A percentile compares a stretch with the other conserved stretches of the same genome.
These are phyloP conservation scores for Rhizopogon roseolus DNA, from an alignment of 768 basidiomycete genomes.

Conservation along the genomic window DNA sequence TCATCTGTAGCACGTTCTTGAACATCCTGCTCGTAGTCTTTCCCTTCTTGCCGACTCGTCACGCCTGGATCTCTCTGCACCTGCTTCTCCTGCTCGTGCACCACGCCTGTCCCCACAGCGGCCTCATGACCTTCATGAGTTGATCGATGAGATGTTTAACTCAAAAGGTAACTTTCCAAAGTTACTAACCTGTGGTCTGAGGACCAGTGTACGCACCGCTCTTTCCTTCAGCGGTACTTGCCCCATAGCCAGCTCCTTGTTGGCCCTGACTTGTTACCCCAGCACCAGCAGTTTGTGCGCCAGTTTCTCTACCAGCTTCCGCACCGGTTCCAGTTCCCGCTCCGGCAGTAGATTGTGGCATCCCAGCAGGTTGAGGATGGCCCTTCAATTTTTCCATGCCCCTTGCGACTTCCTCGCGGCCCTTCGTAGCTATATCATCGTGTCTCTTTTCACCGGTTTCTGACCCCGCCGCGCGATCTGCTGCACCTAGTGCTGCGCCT, in stretches of 20 bases:
- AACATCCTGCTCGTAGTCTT: background rate
- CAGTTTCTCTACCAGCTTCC: background rate
- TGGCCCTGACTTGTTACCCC: background rate
- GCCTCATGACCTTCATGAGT: background rate
- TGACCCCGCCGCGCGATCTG: slow-evolving; percentile 28
- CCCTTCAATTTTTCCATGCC: slow-evolving; percentile 32
- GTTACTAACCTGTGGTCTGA: background rate
- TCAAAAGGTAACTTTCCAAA: too few relatives aligned
- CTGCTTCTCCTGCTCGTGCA: background rate
- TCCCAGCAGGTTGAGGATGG: background rate
- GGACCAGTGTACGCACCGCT: background rate
- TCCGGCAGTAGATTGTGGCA: background rate
- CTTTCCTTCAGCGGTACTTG: background rate
- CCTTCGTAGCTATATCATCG: slow-evolving; percentile 31
- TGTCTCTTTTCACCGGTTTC: slow-evolving; percentile 24
- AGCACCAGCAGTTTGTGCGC: background rate
- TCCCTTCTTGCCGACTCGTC: background rate
- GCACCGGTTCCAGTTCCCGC: background rate
- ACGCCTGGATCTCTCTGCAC: background rate
- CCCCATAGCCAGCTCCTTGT: background rate
- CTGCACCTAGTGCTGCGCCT: slow-evolving; percentile 35
- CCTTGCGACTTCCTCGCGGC: slow-evolving; percentile 34
- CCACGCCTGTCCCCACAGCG: background rate
- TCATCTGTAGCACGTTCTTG: background rate
- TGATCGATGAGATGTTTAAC: background rate